Conservation (phyloP, 306 rosid species). For the Casuarina cunninghamiana region DNA sequence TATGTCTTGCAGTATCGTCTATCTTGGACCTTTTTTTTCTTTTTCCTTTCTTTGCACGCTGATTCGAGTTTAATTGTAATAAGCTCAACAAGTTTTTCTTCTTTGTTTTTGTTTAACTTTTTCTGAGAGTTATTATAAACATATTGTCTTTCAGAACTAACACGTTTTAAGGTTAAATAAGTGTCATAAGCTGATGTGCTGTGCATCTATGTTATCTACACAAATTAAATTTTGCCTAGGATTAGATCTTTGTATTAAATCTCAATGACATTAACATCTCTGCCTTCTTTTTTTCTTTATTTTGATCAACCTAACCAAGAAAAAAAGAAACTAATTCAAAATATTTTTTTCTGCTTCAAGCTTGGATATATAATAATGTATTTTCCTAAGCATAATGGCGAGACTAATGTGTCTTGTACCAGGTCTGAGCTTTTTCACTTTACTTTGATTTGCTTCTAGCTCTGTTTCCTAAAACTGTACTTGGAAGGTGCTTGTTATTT, state of each 20-base stretch:
- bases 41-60: background rate
- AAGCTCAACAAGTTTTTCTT: background rate
- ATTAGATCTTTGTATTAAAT: too few species aligned
- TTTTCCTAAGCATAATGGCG: background rate
- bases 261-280: background rate
- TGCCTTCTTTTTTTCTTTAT: background rate
- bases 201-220: background rate
- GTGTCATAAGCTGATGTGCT: background rate
- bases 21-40: background rate
- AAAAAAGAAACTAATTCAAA: background rate
- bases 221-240: too few species aligned
- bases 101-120: background rate
- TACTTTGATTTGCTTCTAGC: too few species aligned
- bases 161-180: background rate
- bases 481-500: background rate
- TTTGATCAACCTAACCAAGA: background rate
- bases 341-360: background rate
- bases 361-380: background rate
- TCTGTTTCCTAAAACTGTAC: background rate
- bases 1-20: background rate
- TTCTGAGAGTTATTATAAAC: background rate
- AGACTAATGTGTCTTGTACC: too few species aligned
- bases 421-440: background rate
- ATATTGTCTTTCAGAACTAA: background rate
- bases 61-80: background rate